These are phyloP conservation scores for Umbelopsis sp. DNA, from an alignment of 371 early-diverging fungal genomes.

Conservation along the genomic window DNA sequence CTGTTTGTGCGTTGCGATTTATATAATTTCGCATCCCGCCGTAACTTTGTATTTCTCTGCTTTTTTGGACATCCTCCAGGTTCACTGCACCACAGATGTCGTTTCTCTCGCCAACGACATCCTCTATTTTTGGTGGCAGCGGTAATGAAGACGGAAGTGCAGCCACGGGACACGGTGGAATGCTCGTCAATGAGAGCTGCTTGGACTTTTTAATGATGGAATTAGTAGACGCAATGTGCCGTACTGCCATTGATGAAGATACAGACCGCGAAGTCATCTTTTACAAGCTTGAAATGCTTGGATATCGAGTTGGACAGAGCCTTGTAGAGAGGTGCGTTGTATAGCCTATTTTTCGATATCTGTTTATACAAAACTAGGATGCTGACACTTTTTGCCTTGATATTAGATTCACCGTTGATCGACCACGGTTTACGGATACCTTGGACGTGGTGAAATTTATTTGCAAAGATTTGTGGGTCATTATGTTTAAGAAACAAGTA, in stretches of 20 bases:
- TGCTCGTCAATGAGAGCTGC: slow-evolving; percentile 62
- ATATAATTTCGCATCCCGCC: background rate
- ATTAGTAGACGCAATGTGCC: slow-evolving; percentile 73
- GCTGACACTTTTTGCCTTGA: background rate
- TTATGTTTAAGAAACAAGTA: slow-evolving; percentile 92
- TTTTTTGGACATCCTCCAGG: background rate
- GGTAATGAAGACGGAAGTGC: slow-evolving; percentile 6
- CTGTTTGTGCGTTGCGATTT: too few species aligned
- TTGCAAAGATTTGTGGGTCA: slow-evolving; percentile 96
- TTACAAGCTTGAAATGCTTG: slow-evolving; percentile 86
- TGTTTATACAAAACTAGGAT: too few species aligned
- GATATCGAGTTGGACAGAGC: slow-evolving; percentile 88
- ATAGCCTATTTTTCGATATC: too few species aligned
- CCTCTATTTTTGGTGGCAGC: slow-evolving; percentile 1
- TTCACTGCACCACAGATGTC: background rate
- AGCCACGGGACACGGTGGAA: background rate
- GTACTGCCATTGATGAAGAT: slow-evolving; percentile 65
- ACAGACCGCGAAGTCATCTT: slow-evolving; percentile 79
- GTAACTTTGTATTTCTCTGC: background rate
- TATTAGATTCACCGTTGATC: slow-evolving; percentile 76
- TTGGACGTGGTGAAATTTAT: slow-evolving; percentile 96
- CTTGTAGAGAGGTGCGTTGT: slow-evolving; percentile 78
- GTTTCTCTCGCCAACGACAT: slow-evolving; percentile 12
- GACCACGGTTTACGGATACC: slow-evolving; percentile 85
- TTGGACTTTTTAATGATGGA: slow-evolving; percentile 82